phyloP scores from a whole-genome alignment of 495 filamentous ascomycete species.

The Aspergillus asperescens region DNA sequence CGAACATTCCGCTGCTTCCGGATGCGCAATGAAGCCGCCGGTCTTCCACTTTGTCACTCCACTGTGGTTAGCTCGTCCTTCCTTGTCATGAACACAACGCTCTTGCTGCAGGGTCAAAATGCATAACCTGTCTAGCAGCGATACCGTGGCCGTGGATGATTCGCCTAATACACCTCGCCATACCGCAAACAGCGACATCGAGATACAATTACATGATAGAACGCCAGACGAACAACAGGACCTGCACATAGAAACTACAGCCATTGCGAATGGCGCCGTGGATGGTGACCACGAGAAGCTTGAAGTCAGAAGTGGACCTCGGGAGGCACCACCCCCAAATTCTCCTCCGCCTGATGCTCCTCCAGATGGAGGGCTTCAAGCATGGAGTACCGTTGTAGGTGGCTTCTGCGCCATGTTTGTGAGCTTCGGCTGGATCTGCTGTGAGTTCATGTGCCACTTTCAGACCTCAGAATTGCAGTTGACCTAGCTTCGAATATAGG shows the following conservation, averaged over 20 bases:
- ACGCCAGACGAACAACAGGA: conserved; percentile 11
- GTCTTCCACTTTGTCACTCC: neutral
- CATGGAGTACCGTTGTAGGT: conserved; percentile 63
- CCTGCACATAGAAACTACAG: neutral
- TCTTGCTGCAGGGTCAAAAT: neutral
- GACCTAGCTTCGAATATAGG: conserved; percentile 23
- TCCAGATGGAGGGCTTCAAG: conserved; percentile 61
- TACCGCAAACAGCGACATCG: conserved; percentile 1
- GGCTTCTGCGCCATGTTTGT: conserved; percentile 60
- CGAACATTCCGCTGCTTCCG: neutral
- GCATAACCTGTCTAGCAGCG: conserved; percentile 2
- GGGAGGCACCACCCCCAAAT: conserved; percentile 37
- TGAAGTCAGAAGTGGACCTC: conserved; percentile 14
- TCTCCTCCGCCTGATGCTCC: conserved; percentile 36
- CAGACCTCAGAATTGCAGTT: neutral
- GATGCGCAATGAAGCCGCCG: neutral
- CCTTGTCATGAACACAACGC: neutral
- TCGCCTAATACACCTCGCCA: neutral
- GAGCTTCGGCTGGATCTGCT: conserved; percentile 61
- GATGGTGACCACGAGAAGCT: conserved; percentile 20
- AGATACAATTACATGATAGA: neutral
- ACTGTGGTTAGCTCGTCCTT: neutral
- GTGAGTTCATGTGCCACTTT: conserved; percentile 15
- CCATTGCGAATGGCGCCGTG: neutral
- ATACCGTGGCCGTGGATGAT: conserved; percentile 1